Evolutionary conservation across 495 filamentous ascomycete genomes (phyloP), one percentile per base, ranked within the genome.

Genomic region (Xylaria palmicola): DNA sequence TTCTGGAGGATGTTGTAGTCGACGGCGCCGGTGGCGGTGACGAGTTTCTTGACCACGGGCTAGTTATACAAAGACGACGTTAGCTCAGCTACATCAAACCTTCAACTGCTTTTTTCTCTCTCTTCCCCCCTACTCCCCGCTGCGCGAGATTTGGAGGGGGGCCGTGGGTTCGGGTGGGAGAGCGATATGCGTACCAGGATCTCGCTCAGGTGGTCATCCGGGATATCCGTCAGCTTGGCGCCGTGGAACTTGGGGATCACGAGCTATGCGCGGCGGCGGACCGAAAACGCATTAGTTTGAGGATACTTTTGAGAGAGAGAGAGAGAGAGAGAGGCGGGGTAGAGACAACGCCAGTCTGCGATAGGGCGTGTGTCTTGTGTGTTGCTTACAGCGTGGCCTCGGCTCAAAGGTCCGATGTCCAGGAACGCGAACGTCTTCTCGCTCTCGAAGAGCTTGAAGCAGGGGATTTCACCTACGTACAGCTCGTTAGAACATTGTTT

Each of bases 1-100:
- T 99, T 99, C 81, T 99, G 94, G 62, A 99, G 76, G 53, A 99
- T 81, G 70, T 99, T 99, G 80, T 88, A 99, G 68, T 98, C 82
- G 29, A 75, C 74, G 17, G 90, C 88, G 6, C 90, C 90, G 12
- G 82, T 84, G 24, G 90, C 92, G n/a, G 74, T 66, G 47, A 87
- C 93, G 24, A 99, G 83, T 68, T 87, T 92, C 83, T 97, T 96
- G 34, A 88, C 88, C 29, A 97, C 86, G 55, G 93, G 91, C 87
- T 92, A 27, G 13, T 15, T 24, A 15, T 19, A 22, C 6, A 26
- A 17, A 19, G 40, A 1, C 3, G 24, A 39, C 7, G 37, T 49
- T 58, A 62, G 60, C 48, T n/a, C 8, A 15, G 10, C 15, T 39
- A 40, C 51, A 27, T 32, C 26, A 57, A 41, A n/a, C 39, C 24